phyloP scores from a whole-genome alignment of 73 alveolate species.

The Symbiodinium pilosum region DNA sequence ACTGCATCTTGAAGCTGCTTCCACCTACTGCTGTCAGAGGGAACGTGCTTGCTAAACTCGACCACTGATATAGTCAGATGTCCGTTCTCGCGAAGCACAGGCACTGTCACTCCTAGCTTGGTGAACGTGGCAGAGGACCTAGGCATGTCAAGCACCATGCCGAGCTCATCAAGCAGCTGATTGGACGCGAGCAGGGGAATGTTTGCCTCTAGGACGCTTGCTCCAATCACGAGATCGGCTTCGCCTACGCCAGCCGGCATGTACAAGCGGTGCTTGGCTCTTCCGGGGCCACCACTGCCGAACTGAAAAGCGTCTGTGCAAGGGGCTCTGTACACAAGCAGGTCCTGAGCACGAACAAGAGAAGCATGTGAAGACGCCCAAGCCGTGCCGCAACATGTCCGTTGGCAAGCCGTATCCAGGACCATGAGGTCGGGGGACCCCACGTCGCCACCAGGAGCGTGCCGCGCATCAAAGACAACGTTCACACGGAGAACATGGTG shows the following conservation, averaged over 20 bases:
- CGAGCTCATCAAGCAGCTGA: neutral
- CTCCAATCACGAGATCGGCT: neutral
- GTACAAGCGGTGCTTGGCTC: neutral
- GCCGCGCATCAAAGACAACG: neutral
- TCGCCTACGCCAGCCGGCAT: neutral
- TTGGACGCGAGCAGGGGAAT: conserved; percentile 31
- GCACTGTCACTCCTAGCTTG: too few species aligned
- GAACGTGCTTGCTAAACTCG: neutral
- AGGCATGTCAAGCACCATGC: neutral
- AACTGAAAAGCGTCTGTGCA: neutral
- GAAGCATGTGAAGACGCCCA: too few species aligned
- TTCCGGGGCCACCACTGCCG: neutral
- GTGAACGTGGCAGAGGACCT: neutral
- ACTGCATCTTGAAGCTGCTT: neutral
- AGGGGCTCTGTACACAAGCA: neutral
- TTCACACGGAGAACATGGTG: neutral
- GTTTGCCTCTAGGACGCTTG: neutral
- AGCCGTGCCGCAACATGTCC: too few species aligned
- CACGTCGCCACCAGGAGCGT: too few species aligned
- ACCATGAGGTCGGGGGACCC: too few species aligned
- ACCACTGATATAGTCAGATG: neutral
- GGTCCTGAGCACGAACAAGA: neutral
- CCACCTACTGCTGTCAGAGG: too few species aligned
- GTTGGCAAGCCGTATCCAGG: neutral
- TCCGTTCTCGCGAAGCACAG: neutral